Base-by-base conservation (phyloP, 805 yeast genomes). In the Scheffersomyces coipomensis region DNA sequence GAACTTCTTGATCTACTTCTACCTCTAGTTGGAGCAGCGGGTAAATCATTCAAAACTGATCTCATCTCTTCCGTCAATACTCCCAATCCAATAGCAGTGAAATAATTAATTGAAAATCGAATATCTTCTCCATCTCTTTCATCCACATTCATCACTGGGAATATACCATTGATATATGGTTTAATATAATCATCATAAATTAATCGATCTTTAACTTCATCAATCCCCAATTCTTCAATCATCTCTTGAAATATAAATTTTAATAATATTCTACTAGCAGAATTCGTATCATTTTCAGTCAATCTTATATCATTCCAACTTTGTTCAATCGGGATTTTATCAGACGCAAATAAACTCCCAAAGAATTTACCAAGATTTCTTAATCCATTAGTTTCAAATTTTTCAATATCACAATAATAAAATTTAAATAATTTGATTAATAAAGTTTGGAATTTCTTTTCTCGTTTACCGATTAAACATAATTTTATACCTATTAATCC, bases 11-110 rank as follows among this genome's bases (percentile, higher is more conserved):
- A 48, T 26, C 46, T 39, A 29, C 13, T 36, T 19, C 30, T 48
- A 19, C 27, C 29, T 35, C 22, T 9, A 29, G 36, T 35, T 29
- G 37, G 23, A 5, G 40, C 41, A 16, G 49, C 52, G 4, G 71
- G 60, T 24, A 70, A 48, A 13, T 49, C 48, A 38, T 61, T 54
- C 42, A 82, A 58, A 12, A 63, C 68, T 4, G 67, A 73, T 62
- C 98, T 76, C 95, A 90, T 85, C 1, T 67, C 76, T 27, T 88
- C 96, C 0, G 98, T 90, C 41, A 91, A 57, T 2, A 75, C 73
- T 33, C 97, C 97, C 35, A 91, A 58, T 0, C 95, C 95, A 45
- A 91, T 88, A 1, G 97, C 97, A 0, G 97, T 91, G 60, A 91
- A 91, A 57, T 75, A 91, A 55, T 91, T 91, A 55, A 89, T 88